These are phyloP conservation scores for Candida orba DNA, from an alignment of 805 yeast species.

Conservation along the genomic window DNA sequence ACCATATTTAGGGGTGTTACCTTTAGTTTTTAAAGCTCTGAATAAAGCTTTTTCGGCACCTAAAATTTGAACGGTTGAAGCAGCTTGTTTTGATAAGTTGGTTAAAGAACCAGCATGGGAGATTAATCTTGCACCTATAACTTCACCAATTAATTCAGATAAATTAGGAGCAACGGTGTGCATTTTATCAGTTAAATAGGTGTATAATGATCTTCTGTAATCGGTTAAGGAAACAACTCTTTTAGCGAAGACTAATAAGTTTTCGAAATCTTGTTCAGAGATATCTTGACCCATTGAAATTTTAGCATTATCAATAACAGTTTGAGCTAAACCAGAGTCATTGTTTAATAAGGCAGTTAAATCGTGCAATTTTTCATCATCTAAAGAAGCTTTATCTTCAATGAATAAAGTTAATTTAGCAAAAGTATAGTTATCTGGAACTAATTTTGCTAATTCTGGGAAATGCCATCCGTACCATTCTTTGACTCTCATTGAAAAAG, in stretches of 20 bases:
- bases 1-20: constrained; percentile 98
- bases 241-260: constrained; percentile 84
- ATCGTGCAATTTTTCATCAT: constrained; percentile 80
- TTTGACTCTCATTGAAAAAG: constrained; percentile 97
- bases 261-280: constrained; percentile 89
- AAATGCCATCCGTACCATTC: constrained; percentile 99
- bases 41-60: constrained; percentile 99
- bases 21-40: constrained; percentile 97
- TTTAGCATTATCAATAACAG: constrained; percentile 88
- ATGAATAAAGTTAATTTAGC: constrained; percentile 79
- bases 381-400: constrained; percentile 77
- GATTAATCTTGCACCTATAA: constrained; percentile 96
- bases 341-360: constrained; percentile 75
- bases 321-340: constrained; percentile 87
- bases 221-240: constrained; percentile 89
- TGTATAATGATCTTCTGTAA: constrained; percentile 77
- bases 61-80: constrained; percentile 96
- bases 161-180: constrained; percentile 96
- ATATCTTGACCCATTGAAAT: constrained; percentile 99
- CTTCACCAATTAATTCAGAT: constrained; percentile 95
- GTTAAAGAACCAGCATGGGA: constrained; percentile 98
- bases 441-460: constrained; percentile 94
- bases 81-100: constrained; percentile 95
- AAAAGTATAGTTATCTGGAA: constrained; percentile 97
- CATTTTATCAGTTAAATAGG: constrained; percentile 92